Conservation (phyloP, 2,329 filamentous ascomycete genomes). For the Diaporthe velutina region DNA sequence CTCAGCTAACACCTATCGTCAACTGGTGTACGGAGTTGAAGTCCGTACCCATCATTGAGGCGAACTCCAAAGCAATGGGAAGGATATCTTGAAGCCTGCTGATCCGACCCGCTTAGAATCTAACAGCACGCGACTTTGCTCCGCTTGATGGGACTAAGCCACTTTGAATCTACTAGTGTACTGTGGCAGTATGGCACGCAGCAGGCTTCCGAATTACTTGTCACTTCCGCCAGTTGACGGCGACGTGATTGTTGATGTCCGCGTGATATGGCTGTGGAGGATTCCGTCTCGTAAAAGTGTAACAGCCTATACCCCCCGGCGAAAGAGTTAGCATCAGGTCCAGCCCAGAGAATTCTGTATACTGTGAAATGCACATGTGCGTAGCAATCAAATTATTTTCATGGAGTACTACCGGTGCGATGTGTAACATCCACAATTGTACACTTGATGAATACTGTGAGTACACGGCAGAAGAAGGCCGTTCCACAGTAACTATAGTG, state of each 20-base stretch:
- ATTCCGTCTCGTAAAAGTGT: not conserved
- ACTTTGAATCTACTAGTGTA: not conserved
- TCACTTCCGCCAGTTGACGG: not conserved
- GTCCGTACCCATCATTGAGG: not conserved
- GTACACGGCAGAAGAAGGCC: not conserved
- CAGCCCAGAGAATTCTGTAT: not conserved
- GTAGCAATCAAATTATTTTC: not conserved
- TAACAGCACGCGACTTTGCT: not conserved
- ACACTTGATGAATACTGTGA: not conserved
- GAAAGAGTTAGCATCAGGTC: not conserved
- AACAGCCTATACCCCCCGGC: not conserved
- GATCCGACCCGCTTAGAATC: constrained; percentile 16
- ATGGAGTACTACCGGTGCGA: not conserved
- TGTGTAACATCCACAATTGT: not conserved
- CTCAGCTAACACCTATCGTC: not conserved
- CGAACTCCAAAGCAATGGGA: not conserved
- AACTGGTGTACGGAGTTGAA: not conserved
- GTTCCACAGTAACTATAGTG: not conserved
- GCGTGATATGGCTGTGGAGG: too few relatives aligned
- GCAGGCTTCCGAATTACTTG: not conserved
- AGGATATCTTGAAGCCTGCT: constrained; percentile 9
- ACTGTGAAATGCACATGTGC: not conserved
- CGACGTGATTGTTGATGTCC: not conserved
- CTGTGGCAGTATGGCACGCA: not conserved
- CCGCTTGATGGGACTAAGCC: not conserved